Evolutionary conservation across 345 rosid species (phyloP), one percentile per base, ranked within the genome.

Genomic region (Salix viminalis): DNA sequence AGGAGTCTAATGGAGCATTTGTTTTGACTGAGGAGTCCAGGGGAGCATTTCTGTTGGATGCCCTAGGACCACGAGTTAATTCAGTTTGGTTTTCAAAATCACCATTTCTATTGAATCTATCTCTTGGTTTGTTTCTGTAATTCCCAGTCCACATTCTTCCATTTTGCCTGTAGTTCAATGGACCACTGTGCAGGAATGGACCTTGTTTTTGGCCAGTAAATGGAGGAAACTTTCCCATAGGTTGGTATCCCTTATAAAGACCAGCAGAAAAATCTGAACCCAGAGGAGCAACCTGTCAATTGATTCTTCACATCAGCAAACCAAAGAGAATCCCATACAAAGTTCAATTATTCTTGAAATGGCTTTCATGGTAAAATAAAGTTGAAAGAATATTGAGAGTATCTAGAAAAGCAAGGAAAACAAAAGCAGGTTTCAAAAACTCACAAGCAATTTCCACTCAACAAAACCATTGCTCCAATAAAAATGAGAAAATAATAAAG

Each of bases 1-100:
- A 50, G 56, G 8, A 16, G 8, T 50, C 56, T 19, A 50, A 16
- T 50, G 56, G 19, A 16, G 56, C n/a, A 50, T 50, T 50, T 4
- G 5, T 16, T 16, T 67, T 82, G 24, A 16, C 73, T 5, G 88
- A 75, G 50, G 88, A 58, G 37, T 87, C 91, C 65, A 84, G 66
- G 39, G 88, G 50, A 81, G 79, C 76, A 82, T 50, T 76, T 78
- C 73, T 89, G 28, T 75, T 84, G 24, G 66, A 70, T 50, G 83
- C 79, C 84, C 97, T 88, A 18, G 97, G 97, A 77, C 97, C 97
- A 74, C 93, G 77, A 67, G 87, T 87, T 85, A 89, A 67, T 76
- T 90, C 94, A 72, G 83, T 68, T 30, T 86, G 73, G 44, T 77
- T 72, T 70, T 88, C 89, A 72, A 80, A 79, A 77, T 86, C 90